Percentiles rank a stretch among this genome's conserved stretches.
These are phyloP conservation scores for Asparagopsis taxiformis DNA, from an alignment of 31 red algal genomes.

Conservation along the genomic window DNA sequence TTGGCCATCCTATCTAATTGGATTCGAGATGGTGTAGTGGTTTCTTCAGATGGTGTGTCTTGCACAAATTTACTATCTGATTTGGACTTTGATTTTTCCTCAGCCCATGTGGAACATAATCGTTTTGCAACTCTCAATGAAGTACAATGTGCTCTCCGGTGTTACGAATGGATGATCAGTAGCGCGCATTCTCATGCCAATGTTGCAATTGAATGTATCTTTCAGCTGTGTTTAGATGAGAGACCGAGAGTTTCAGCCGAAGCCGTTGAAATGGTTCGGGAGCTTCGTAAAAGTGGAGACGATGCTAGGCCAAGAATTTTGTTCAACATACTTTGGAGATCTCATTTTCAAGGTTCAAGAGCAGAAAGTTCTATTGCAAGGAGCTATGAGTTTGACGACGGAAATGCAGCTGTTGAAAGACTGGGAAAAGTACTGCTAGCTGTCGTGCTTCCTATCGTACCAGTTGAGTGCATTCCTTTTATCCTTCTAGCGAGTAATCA, in stretches of 20 bases:
- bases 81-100: conserved; percentile 11
- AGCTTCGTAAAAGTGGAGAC: conserved; percentile 21
- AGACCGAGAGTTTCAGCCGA: conserved; percentile 23
- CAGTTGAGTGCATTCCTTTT: conserved; percentile 17
- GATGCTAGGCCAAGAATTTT: conserved; percentile 5
- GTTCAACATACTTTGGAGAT: conserved; percentile 47
- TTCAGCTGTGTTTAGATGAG: conserved; percentile 33
- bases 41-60: neutral
- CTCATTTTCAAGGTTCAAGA: conserved; percentile 39
- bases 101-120: conserved; percentile 28
- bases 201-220: conserved; percentile 21
- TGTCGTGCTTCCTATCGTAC: conserved; percentile 52
- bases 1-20: conserved; percentile 19
- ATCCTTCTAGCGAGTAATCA: conserved; percentile 65
- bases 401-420: conserved; percentile 22
- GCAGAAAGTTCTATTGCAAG: conserved; percentile 16
- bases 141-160: conserved; percentile 34
- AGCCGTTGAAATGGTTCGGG: conserved; percentile 6
- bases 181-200: conserved; percentile 18
- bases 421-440: conserved; percentile 44
- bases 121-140: conserved; percentile 18
- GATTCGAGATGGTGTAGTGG: neutral
- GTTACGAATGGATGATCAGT: conserved; percentile 50
- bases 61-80: neutral
- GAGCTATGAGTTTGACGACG: conserved; percentile 47